Base-by-base conservation (phyloP, 805 yeast species). In the Torulaspora microellipsoides region DNA sequence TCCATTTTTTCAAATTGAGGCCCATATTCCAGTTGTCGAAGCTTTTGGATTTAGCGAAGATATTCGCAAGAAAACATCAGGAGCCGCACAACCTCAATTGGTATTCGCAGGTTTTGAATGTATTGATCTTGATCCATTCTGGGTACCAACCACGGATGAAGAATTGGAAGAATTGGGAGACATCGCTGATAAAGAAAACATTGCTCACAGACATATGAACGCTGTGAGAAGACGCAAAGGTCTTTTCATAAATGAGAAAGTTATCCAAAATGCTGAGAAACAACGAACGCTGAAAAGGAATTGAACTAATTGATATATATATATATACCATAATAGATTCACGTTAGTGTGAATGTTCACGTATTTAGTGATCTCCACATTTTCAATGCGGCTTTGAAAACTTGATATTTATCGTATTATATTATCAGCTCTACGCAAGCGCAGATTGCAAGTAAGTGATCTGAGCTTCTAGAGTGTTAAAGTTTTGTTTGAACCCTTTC, bases 81-180 rank as follows among this genome's bases (percentile, higher is more conserved):
- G 99, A 46, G 95, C 96, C 2, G 99, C 99, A 2, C 84, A 86
- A 56, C 99, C 99, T 0, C 99, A 93, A 64, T 72, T 93, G 41
- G 86, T 90, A 8, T 93, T 91, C 58, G 76, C 85, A 25, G 98
- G 98, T 0, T 93, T 77, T 61, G 93, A 89, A 56, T 70, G 82
- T 50, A 77, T 91, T 40, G 95, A 89, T 51, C 77, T 84, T 52
- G 98, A 93, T 70, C 99, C 99, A 35, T 93, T 85, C 72, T 93
- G 99, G 99, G 95, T 93, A 12, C 99, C 99, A 11, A 86, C 93
- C 2, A 93, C 99, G 0, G 97, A 87, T 55, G 97, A 89, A 62
- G 99, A 93, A 63, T 66, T 93, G 36, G 98, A 93, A 62, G 95
- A 88, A 46, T 70, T 87, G 35, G 99, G 99, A 23, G 96, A 87